phyloP scores from a whole-genome alignment of 306 rosid species.

The Hippophae rhamnoides region DNA sequence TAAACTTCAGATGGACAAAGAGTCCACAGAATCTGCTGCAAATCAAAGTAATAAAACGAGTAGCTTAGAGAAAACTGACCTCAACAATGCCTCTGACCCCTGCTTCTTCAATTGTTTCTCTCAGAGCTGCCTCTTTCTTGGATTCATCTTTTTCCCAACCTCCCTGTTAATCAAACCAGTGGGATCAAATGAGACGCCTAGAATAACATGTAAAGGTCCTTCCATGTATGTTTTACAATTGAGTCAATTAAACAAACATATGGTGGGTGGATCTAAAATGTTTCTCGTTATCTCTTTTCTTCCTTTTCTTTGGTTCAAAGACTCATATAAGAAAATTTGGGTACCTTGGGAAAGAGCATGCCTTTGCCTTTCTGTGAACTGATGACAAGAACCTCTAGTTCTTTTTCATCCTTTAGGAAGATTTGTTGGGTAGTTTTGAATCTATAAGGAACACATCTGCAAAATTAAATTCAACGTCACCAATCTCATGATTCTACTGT shows the following conservation, averaged over 20 bases:
- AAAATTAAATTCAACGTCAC: neutral
- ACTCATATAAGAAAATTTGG: neutral
- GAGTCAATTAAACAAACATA: too few species aligned
- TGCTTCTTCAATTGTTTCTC: slow-evolving; percentile 90
- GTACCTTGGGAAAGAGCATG: slow-evolving; percentile 87
- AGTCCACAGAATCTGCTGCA: too few species aligned
- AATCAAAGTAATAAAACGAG: neutral
- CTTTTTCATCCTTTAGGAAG: slow-evolving; percentile 14
- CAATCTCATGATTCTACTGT: too few species aligned
- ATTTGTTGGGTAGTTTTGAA: slow-evolving; percentile 17
- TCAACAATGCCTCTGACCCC: slow-evolving; percentile 72
- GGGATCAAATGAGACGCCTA: neutral
- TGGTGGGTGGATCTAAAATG: too few species aligned
- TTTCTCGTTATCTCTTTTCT: too few species aligned
- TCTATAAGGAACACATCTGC: slow-evolving; percentile 92
- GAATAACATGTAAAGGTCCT: too few species aligned
- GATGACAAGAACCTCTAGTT: slow-evolving; percentile 71
- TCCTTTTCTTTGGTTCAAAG: too few species aligned
- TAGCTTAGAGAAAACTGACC: slow-evolving; percentile 26
- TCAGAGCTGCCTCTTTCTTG: slow-evolving; percentile 68
- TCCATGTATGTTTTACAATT: too few species aligned
- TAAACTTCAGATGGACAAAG: too few species aligned
- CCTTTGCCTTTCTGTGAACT: slow-evolving; percentile 86
- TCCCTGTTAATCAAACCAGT: slow-evolving; percentile 37
- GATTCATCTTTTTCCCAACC: slow-evolving; percentile 94